Evolutionary conservation across 345 rosid species (phyloP).

Genomic region (Citrus glauca): DNA sequence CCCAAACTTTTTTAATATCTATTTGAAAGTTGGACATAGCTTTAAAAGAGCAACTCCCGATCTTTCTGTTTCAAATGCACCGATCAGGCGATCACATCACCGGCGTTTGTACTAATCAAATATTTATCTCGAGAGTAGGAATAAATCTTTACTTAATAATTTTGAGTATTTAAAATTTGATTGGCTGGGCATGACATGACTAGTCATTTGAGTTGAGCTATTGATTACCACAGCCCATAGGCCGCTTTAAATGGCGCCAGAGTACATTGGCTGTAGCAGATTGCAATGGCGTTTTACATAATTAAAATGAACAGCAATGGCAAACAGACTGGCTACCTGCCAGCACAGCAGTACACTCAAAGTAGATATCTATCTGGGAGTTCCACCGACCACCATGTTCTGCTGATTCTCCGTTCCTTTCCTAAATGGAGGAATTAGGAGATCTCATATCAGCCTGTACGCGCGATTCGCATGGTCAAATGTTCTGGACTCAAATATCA

Average conservation of each 20-base stretch:
- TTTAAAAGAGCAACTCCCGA: not conserved
- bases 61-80: too few species aligned
- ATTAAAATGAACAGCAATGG: not conserved
- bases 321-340: not conserved
- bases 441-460: too few species aligned
- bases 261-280: not conserved
- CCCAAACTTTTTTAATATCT: too few species aligned
- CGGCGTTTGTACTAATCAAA: not conserved
- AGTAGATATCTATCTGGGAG: not conserved
- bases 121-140: not conserved
- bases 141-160: not conserved
- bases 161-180: not conserved
- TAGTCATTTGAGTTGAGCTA: not conserved
- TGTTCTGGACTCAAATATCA: too few species aligned
- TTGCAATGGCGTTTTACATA: not conserved
- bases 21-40: too few species aligned
- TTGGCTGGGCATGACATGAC: not conserved
- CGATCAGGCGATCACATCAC: too few species aligned
- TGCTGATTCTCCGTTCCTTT: too few species aligned
- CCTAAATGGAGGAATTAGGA: too few species aligned
- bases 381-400: rapidly evolving
- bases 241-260: not conserved
- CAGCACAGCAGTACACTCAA: not conserved
- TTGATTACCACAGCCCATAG: not conserved
- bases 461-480: too few species aligned